Evolutionary conservation across 2,329 filamentous ascomycete genomes (phyloP).

Genomic region (Fusarium dimerum): DNA sequence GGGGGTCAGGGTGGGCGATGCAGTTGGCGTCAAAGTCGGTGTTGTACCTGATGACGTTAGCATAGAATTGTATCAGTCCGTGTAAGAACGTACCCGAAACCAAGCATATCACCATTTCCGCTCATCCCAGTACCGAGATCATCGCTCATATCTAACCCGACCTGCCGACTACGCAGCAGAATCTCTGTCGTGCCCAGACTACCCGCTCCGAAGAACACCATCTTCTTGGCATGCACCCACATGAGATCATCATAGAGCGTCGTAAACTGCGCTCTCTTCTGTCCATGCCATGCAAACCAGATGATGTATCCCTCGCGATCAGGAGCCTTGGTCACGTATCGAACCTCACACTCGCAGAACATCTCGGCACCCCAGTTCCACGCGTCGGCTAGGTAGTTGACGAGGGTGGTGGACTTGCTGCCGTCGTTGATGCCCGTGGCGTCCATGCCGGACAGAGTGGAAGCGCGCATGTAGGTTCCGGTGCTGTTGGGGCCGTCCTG

Average conservation of each 20-base stretch:
- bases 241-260: conserved; percentile 60
- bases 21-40: conserved; percentile 57
- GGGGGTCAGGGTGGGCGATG: conserved; percentile 53
- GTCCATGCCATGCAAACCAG: conserved; percentile 65
- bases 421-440: conserved; percentile 66
- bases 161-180: conserved; percentile 58
- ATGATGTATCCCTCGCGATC: conserved; percentile 59
- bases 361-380: conserved; percentile 74
- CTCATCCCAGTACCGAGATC: conserved; percentile 61
- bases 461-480: conserved; percentile 65
- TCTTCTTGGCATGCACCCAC: conserved; percentile 67
- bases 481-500: conserved; percentile 59
- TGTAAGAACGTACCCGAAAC: conserved; percentile 51
- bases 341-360: conserved; percentile 69
- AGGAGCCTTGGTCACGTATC: conserved; percentile 58
- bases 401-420: conserved; percentile 65
- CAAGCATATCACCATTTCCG: conserved; percentile 67
- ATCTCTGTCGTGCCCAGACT: conserved; percentile 67
- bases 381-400: conserved; percentile 68
- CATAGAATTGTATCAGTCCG: neutral
- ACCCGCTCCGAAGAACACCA: conserved; percentile 67
- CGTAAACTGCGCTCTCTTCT: conserved; percentile 56
- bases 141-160: conserved; percentile 59
- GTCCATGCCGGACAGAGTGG: conserved; percentile 62
- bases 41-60: conserved; percentile 51